These are phyloP conservation scores for Magnolia kwangsiensis DNA, from an alignment of 164 flowering plant species.

Conservation along the genomic window DNA sequence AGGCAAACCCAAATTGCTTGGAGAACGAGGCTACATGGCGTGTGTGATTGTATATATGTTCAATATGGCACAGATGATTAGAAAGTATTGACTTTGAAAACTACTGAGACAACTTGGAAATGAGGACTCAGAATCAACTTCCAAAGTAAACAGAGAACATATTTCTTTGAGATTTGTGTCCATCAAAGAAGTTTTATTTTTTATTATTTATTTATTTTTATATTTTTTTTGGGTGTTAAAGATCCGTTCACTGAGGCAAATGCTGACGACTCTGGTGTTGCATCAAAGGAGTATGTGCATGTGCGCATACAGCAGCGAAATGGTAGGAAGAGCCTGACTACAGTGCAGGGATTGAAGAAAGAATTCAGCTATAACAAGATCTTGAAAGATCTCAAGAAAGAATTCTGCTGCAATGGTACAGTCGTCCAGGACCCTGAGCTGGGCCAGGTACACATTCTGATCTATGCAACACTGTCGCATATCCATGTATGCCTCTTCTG, in stretches of 20 bases:
- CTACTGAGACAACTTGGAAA: background rate
- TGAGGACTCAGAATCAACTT: background rate
- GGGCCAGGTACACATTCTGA: slow-evolving; percentile 40
- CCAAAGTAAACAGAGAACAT: background rate
- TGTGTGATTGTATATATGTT: no score
- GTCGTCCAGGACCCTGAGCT: slow-evolving; percentile 67
- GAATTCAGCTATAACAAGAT: slow-evolving; percentile 59
- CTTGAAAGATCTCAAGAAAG: slow-evolving; percentile 59
- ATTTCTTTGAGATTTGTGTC: background rate
- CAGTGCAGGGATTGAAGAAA: slow-evolving; percentile 61
- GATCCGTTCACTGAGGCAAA: slow-evolving; percentile 67
- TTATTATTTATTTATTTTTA: no score
- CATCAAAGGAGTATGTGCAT: slow-evolving; percentile 57
- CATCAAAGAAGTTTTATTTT: background rate
- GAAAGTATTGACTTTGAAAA: background rate
- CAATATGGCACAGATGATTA: no score
- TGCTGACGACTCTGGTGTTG: slow-evolving; percentile 60
- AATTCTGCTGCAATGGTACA: slow-evolving; percentile 69
- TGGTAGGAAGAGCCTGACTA: slow-evolving; percentile 66
- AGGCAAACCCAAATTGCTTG: no score
- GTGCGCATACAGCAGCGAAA: slow-evolving; percentile 58
- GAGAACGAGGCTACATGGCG: no score
- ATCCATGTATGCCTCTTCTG: background rate
- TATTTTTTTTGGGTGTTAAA: slow-evolving; percentile 3
- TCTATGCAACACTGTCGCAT: background rate